phyloP scores from a whole-genome alignment of 352 stramenopile species.

The Thalassiosira ordinaria region DNA sequence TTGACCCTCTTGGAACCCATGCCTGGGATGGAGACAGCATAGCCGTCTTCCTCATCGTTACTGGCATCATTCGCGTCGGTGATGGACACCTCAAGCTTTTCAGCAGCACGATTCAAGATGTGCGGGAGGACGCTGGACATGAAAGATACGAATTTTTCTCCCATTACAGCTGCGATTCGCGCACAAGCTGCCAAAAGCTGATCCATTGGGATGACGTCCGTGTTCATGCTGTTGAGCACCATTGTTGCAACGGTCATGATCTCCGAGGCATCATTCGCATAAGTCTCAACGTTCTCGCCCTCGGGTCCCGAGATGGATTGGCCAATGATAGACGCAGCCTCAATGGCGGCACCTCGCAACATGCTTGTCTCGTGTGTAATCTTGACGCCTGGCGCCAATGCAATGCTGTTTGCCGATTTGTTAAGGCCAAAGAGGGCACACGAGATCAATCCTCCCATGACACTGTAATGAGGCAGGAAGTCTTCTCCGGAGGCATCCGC shows the following conservation, averaged over 20 bases:
- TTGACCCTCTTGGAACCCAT: conserved; percentile 75
- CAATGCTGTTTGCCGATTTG: conserved; percentile 6
- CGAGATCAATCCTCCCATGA: conserved; percentile 67
- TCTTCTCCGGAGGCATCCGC: conserved; percentile 65
- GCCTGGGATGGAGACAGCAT: conserved; percentile 76
- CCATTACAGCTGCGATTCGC: conserved; percentile 75
- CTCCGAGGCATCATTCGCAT: conserved; percentile 60
- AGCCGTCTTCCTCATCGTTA: conserved; percentile 55
- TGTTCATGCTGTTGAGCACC: conserved; percentile 32
- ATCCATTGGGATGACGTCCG: conserved; percentile 64
- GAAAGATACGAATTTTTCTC: conserved; percentile 67
- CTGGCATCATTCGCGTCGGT: conserved; percentile 51
- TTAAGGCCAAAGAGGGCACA: conserved; percentile 42
- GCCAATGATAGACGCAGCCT: conserved; percentile 76
- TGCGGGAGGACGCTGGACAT: conserved; percentile 68
- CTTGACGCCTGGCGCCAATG: conserved; percentile 4
- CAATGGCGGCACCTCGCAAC: conserved; percentile 65
- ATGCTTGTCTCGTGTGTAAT: conserved; percentile 52
- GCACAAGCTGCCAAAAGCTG: conserved; percentile 75
- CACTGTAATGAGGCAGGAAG: conserved; percentile 71
- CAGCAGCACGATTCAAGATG: conserved; percentile 58
- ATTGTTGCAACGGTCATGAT: conserved; percentile 69
- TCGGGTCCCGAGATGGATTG: conserved; percentile 57
- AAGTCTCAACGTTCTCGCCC: conserved; percentile 52
- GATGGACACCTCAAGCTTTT: conserved; percentile 67